Base-by-base conservation (phyloP, 2,329 filamentous ascomycete species). In the Trichoderma citrinoviride region DNA sequence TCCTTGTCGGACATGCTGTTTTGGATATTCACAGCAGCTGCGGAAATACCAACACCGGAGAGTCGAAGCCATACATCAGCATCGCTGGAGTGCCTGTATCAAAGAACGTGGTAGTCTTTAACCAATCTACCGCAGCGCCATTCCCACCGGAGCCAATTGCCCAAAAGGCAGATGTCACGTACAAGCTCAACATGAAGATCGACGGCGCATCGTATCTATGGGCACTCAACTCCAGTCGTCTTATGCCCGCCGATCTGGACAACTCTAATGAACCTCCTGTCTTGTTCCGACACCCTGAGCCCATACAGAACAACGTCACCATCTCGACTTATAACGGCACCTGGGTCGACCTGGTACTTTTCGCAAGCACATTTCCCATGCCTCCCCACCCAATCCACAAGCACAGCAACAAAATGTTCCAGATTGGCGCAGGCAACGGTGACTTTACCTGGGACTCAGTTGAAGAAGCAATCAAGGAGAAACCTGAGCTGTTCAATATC, bases 381-480 rank as follows among this genome's bases (percentile, higher is more conserved):
- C 84, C 77, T 0, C 70, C 75, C 10, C 87, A 89, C 65, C 83
- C 85, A 0, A 83, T 89, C 57, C 87, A 89, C 79, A 88, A 88
- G 76, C 87, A 89, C 74, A 82, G 82, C 53, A 85, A 82, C 69
- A 87, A 86, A 71, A 85, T 83, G 75, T 88, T 80, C 69, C 74
- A 82, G 21, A 79, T 89, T 40, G 87, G 86, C 1, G 65, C 74
- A 0, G 86, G 85, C 2, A 69, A 68, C 0, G 84, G 84, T 0
- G 62, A 68, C 1, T 89, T 84, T 71, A 79, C 76, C 14, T 89
- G 82, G 78, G 72, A 71, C 2, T 80, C 78, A 0, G 82, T 88
- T 0, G 82, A 79, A 0, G 83, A 86, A 62, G 86, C 86, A 0
- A 75, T 78, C 2, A 69, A 73, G 12, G 77, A 77, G 15, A 73